These are phyloP conservation scores for Chaetomium fimeti DNA, from an alignment of 495 filamentous ascomycete genomes.

Conservation along the genomic window DNA sequence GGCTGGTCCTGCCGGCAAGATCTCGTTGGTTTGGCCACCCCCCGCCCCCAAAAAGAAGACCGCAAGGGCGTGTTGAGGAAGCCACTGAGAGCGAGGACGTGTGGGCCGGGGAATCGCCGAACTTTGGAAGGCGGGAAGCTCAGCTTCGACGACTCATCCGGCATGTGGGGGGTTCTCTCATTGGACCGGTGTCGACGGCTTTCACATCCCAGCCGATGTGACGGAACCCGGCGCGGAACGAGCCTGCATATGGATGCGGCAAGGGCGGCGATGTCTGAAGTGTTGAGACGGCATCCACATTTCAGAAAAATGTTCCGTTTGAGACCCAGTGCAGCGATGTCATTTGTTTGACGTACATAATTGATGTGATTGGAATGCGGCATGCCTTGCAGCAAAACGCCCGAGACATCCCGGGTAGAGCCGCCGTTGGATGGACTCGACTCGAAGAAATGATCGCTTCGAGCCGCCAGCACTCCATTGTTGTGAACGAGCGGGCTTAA, in stretches of 20 bases:
- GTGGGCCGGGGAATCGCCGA: background rate
- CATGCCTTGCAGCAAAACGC: background rate
- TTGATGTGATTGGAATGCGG: background rate
- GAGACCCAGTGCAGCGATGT: background rate
- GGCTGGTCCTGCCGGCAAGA: background rate
- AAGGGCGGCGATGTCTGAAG: background rate
- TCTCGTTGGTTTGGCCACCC: background rate
- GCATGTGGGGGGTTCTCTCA: conserved; percentile 8
- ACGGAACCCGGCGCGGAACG: conserved; percentile 15
- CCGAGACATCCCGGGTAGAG: background rate
- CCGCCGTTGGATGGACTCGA: background rate
- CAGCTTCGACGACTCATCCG: conserved; percentile 5
- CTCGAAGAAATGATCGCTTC: no score
- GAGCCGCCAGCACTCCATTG: no score
- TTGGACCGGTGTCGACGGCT: conserved; percentile 1
- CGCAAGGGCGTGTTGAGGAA: background rate
- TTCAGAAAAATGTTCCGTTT: background rate
- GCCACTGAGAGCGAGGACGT: background rate
- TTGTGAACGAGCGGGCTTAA: no score
- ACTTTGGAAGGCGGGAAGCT: background rate
- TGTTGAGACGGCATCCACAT: background rate
- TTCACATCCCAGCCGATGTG: conserved; percentile 9
- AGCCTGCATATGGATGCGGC: conserved; percentile 15
- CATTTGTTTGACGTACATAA: background rate
- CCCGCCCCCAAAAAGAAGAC: background rate